A percentile compares a stretch with the other conserved stretches of the same genome.
Conservation (phyloP, 2,329 filamentous ascomycete species). For the Exserohilum turcica region DNA sequence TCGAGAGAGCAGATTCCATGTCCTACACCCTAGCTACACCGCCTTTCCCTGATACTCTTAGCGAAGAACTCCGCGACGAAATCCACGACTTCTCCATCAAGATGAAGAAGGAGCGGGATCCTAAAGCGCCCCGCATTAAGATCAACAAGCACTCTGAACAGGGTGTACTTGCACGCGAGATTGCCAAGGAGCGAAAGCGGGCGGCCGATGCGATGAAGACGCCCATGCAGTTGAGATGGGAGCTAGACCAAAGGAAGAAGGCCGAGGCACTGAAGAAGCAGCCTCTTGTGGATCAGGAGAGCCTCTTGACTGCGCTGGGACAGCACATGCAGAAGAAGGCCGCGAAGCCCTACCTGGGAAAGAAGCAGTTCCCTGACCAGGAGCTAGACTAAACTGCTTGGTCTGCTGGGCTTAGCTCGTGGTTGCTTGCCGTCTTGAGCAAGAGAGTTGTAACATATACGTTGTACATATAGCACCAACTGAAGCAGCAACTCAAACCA, state of each 20-base stretch:
- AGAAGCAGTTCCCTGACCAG: slow-evolving; percentile 15
- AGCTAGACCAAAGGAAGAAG: slow-evolving; percentile 37
- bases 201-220: slow-evolving; percentile 40
- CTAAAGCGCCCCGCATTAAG: slow-evolving; percentile 30
- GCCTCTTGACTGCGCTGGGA: slow-evolving; percentile 50
- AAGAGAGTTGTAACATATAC: slow-evolving; percentile 22
- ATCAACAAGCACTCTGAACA: slow-evolving; percentile 9
- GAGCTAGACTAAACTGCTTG: slow-evolving; percentile 19
- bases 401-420: background rate
- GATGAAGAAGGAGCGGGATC: slow-evolving; percentile 47
- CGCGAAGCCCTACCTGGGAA: slow-evolving; percentile 18
- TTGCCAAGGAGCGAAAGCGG: slow-evolving; percentile 26
- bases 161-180: slow-evolving; percentile 30
- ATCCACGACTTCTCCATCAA: slow-evolving; percentile 69
- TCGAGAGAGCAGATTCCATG: slow-evolving; percentile 62
- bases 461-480: slow-evolving; percentile 30
- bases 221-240: slow-evolving; percentile 43
- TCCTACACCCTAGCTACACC: slow-evolving; percentile 76
- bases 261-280: slow-evolving; percentile 19
- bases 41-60: slow-evolving; percentile 77
- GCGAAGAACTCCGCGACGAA: slow-evolving; percentile 83
- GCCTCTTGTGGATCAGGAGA: slow-evolving; percentile 38
- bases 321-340: slow-evolving; percentile 45
- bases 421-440: background rate
- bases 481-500: slow-evolving; percentile 4